Base-by-base conservation (phyloP, 257 asterid genomes). In the Schizonepeta tenuifolia region DNA sequence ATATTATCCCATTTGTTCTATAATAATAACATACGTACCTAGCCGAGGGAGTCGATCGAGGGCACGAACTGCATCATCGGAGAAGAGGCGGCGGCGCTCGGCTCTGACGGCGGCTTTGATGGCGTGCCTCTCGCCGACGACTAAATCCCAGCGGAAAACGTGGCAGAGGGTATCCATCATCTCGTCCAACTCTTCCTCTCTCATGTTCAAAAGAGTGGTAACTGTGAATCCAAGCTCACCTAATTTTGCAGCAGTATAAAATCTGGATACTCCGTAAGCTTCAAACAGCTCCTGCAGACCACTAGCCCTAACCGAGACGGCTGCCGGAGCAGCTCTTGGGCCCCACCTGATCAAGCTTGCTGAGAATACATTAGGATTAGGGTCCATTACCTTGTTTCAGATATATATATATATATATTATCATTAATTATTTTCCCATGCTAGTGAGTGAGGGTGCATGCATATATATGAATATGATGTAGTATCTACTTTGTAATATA, bases 171-270 rank as follows among this genome's bases (percentile, higher is more conserved):
- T 93, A 75, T 83, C 82, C 98, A 94, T 94, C 97, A 94, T 94
- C 63, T 94, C 97, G 8, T 94, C 98, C n/a, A 94, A 94, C 80
- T 94, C 98, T 10, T 88, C 96, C 33, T 94, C 98, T 78, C 87
- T 89, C 98, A 94, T 94, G 46, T 94, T 95, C 85, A 94, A 65
- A 8, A 94, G 88, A 9, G 98, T 94, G 83, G 81, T 88, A 59
- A 89, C 93, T 0, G 98, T 94, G 67, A 94, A 94, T 0, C 97
- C 98, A 0, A 94, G 88, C 67, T 94, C 98, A 1, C 95, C 95
- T n/a, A 94, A 84, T 33, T 94, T 94, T 1, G 96, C 93, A 7
- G 98, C 97, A 0, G 96, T 93, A 56, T 77, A 87, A 43, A 88
- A 89, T 67, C 97, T 77, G 11, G 40, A 28, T 7, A 91, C 84